Conservation (phyloP, 2,329 filamentous ascomycete genomes). For the Colletotrichum sp. region DNA sequence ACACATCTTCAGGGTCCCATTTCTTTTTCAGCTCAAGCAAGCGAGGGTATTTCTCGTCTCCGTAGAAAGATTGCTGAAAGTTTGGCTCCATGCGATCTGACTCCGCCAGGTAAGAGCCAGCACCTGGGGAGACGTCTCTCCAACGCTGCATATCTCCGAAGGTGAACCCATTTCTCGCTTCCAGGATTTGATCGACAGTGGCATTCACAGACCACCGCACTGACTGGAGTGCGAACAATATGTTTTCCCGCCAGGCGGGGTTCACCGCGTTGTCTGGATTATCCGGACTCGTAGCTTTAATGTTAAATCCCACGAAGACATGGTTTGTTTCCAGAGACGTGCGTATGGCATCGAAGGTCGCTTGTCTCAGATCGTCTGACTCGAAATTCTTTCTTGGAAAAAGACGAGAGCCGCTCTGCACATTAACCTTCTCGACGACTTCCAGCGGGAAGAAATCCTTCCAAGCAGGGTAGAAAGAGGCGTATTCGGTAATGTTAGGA, state of each 20-base stretch:
- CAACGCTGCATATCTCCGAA: constrained; percentile 33
- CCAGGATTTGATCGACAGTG: neutral
- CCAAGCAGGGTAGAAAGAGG: constrained; percentile 13
- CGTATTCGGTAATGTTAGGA: constrained; percentile 8
- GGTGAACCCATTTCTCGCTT: constrained; percentile 30
- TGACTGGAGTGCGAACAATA: constrained; percentile 35
- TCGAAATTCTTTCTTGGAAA: constrained; percentile 5
- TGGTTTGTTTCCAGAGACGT: neutral
- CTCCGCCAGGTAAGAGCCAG: constrained; percentile 33
- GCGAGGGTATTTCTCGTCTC: constrained; percentile 28
- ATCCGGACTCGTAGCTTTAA: constrained; percentile 1
- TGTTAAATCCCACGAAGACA: constrained; percentile 5
- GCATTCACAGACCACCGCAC: constrained; percentile 4
- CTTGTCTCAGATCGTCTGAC: neutral
- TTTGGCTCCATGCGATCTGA: constrained; percentile 33
- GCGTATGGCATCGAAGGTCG: constrained; percentile 2
- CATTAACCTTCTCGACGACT: neutral
- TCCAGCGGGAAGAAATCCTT: neutral
- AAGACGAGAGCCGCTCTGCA: neutral
- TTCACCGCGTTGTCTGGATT: constrained; percentile 38
- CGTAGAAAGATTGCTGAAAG: constrained; percentile 33
- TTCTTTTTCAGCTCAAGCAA: constrained; percentile 32
- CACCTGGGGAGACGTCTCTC: constrained; percentile 28
- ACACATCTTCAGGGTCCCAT: constrained; percentile 31
- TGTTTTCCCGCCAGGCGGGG: constrained; percentile 49